phyloP scores from a whole-genome alignment of 116 monocot genomes.

The Zostera marina region DNA sequence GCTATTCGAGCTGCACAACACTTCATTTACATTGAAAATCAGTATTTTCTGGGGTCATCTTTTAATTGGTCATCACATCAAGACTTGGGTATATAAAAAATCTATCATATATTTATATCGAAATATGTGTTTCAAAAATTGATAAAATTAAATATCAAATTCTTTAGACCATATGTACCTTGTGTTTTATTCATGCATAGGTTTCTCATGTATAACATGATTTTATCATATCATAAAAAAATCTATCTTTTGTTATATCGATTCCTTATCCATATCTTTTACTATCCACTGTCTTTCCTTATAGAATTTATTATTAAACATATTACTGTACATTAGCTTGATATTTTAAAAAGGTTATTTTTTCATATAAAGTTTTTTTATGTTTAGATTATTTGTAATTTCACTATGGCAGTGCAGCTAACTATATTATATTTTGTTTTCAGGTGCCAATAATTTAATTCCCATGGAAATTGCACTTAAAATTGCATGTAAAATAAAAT shows the following conservation, averaged over 20 bases:
- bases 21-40: constrained; percentile 93
- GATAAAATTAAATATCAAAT: not conserved
- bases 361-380: not conserved
- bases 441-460: constrained; percentile 93
- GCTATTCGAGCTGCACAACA: constrained; percentile 88
- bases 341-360: not conserved
- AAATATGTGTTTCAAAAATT: not conserved
- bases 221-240: not conserved
- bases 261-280: not conserved
- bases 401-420: not conserved
- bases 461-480: constrained; percentile 94
- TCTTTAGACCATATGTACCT: not conserved
- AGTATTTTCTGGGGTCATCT: constrained; percentile 90
- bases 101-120: not conserved
- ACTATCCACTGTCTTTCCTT: not conserved
- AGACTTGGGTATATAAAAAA: constrained; percentile 45
- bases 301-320: no score
- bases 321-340: no score
- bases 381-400: not conserved
- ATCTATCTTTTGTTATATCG: not conserved
- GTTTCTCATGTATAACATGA: not conserved
- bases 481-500: constrained; percentile 76
- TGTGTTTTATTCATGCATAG: not conserved
- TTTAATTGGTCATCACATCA: constrained; percentile 82
- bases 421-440: not conserved